Base-by-base conservation (phyloP, 2,329 filamentous ascomycete genomes). In the Fusarium decemcellulare region DNA sequence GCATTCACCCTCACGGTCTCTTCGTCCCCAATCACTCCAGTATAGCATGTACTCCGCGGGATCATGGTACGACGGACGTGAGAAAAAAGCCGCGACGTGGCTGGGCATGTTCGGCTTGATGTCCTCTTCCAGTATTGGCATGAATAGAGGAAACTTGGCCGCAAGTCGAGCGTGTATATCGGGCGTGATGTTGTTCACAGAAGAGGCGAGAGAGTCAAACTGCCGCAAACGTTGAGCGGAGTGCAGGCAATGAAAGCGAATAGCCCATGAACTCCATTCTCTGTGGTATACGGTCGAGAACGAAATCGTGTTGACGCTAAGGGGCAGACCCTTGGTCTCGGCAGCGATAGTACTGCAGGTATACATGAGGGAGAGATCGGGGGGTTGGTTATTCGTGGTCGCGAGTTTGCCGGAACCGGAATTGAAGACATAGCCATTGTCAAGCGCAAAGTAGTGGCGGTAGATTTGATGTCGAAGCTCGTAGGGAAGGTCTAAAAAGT, bases 301-400 rank as follows among this genome's bases (percentile, higher is more conserved):
- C 10, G 30, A 34, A 32, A 66, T n/a, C 2, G 60, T 60, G n/a
- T 66, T 66, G 39, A 43, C 5, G 2, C 30, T 12, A 0, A 66
- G 46, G 9, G 63, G 48, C 4, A 66, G n/a, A 18, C 40, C 34
- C 3, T 47, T 36, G 2, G 52, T 16, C 14, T 63, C 55, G 1
- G 34, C 0, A 16, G 50, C 60, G 2, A 66, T 48, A 0, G 30
- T 18, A 5, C 54, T 18, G 23, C 63, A 63, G 18, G 60, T 60
- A 27, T 34, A 59, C 9, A 52, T 42, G n/a, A 66, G 60, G 18
- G 14, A n/a, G 15, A 63, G 36, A 18, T 63, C 46, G 12, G 63
- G 40, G 5, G 32, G 30, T n/a, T 46, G 5, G 16, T 36, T 36
- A 14, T 56, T 47, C 2, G 18, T 46, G 3, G 32, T 15, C 4